Evolutionary conservation across 352 stramenopile species (phyloP).

Genomic region (Lagenidium giganteum): DNA sequence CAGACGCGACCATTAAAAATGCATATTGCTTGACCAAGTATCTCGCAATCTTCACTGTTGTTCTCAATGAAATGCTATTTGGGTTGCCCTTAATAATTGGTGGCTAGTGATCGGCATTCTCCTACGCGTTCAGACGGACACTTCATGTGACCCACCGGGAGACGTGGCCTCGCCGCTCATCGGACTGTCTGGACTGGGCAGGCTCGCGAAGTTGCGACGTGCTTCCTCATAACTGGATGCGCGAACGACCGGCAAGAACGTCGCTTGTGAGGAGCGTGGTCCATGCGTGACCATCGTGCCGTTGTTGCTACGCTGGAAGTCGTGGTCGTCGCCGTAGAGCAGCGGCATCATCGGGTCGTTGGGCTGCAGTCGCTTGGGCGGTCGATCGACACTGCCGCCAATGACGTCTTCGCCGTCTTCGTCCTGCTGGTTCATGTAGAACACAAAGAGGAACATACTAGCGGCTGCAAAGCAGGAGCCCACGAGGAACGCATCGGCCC

Average conservation of each 20-base stretch:
- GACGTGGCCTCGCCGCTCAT: no score
- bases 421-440: constrained; percentile 77
- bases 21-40: no score
- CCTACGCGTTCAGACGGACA: no score
- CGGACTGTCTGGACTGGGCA: no score
- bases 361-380: constrained; percentile 10
- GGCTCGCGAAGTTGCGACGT: constrained; percentile 33
- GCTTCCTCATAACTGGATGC: constrained; percentile 58
- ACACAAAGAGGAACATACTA: constrained; percentile 78
- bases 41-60: no score
- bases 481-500: constrained; percentile 64
- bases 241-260: constrained; percentile 11
- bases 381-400: neutral
- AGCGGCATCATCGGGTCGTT: constrained; percentile 67
- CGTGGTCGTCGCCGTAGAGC: constrained; percentile 27
- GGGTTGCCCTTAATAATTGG: no score
- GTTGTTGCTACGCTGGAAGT: constrained; percentile 5
- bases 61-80: no score
- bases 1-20: no score
- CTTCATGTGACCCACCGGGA: no score
- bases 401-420: constrained; percentile 22
- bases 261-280: constrained; percentile 1
- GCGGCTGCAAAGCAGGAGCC: constrained; percentile 67
- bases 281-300: constrained; percentile 4
- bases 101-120: no score